Conservation (phyloP, 805 yeast species). For the Schizosaccharomyces octosporus region DNA sequence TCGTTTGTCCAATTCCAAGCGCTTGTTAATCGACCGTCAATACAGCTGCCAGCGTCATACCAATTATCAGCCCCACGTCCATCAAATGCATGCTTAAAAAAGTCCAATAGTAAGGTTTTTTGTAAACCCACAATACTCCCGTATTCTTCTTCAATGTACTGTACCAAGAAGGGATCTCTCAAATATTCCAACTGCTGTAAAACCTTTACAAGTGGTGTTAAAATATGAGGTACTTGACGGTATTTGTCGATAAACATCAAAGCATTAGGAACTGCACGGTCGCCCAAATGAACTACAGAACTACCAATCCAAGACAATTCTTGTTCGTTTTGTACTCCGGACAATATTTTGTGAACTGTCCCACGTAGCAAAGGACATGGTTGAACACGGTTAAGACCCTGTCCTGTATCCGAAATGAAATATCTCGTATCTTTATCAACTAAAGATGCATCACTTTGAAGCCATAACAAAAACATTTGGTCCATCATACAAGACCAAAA, state of each 20-base stretch:
- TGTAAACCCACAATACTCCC: conserved; percentile 30
- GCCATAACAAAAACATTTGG: conserved; percentile 58
- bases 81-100: conserved; percentile 30
- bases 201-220: conserved; percentile 45
- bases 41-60: conserved; percentile 64
- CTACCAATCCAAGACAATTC: conserved; percentile 54
- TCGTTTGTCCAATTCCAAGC: conserved; percentile 4
- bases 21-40: conserved; percentile 27
- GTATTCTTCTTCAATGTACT: conserved; percentile 33
- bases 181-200: conserved; percentile 30
- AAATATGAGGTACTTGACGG: conserved; percentile 51
- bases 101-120: conserved; percentile 19
- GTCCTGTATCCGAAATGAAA: conserved; percentile 47
- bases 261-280: conserved; percentile 65
- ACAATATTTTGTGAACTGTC: conserved; percentile 43
- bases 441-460: conserved; percentile 48
- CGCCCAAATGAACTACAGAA: conserved; percentile 58
- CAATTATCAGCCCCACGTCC: conserved; percentile 68
- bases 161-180: conserved; percentile 22
- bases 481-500: conserved; percentile 58
- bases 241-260: conserved; percentile 57
- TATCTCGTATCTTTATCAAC: conserved; percentile 28
- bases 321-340: conserved; percentile 31
- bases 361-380: conserved; percentile 44
- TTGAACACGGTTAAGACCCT: conserved; percentile 56